Base-by-base conservation (phyloP, 1,139 yeast genomes). In the Magnusiomyces ingens region DNA sequence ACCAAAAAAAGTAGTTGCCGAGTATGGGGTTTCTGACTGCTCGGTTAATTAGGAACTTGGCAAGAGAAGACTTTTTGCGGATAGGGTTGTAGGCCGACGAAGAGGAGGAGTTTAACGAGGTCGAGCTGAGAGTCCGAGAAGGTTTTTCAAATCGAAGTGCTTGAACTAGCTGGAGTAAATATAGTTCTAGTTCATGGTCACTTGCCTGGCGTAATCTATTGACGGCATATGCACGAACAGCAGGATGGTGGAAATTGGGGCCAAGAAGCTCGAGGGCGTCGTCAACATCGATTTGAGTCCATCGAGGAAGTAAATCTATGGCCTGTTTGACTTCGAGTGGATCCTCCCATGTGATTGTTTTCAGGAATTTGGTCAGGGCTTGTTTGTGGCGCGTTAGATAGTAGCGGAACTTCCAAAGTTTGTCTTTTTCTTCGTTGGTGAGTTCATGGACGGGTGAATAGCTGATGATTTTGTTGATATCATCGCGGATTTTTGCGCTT, bases 1-100 rank as follows among this genome's bases (percentile, higher is more conserved):
- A 89, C 98, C 99, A 93, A 65, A 89, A 91, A 58, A 93, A 82
- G 65, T 79, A 89, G 64, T 85, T 90, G 0, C 96, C 95, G 37
- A 93, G 71, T 17, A 78, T 73, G 22, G 79, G 79, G 64, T 85
- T 85, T 29, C 78, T 75, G 0, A 84, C 75, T 0, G 96, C 84
- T 51, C 93, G 75, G 37, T 82, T 82, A 47, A 91, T 84, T 47
- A 94, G 72, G 64, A 93, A 91, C 56, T 80, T 79, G 0, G 95
- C 94, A 54, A 91, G 71, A 4, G 94, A 90, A 1, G 75, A 68
- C 51, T 65, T 64, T 12, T 58, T 61, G 12, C 22, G 18, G 10
- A 17, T 40, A 3, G 43, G 43, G 6, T 40, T 40, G 18, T 12
- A 21, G 10, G 21, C 12, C 6, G 26, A 6, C 13, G 62, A 57